Conservation (phyloP, 225 moss, liverwort and hornwort species). For the Sphagnum contortum region DNA sequence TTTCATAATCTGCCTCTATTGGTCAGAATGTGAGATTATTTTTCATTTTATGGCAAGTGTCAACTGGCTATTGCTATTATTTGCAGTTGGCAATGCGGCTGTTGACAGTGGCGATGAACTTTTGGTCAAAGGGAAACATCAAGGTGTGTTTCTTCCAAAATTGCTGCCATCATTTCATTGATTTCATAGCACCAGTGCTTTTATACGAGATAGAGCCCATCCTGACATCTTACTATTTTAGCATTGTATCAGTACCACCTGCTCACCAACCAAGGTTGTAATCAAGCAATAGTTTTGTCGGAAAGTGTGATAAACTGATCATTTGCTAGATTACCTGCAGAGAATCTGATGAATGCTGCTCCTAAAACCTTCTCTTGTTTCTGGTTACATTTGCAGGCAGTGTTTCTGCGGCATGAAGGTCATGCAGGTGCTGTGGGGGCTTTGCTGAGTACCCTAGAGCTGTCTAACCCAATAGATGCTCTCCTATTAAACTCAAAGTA, state of each 20-base stretch:
- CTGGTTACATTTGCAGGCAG: slow-evolving; percentile 34
- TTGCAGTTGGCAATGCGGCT: slow-evolving; percentile 77
- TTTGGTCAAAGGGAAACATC: slow-evolving; percentile 84
- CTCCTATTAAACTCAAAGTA: slow-evolving; percentile 27
- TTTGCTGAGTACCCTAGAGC: slow-evolving; percentile 53
- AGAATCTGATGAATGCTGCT: too few relatives aligned
- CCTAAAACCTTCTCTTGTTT: background rate
- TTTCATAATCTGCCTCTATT: too few relatives aligned
- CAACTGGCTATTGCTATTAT: too few relatives aligned
- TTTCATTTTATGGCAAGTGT: too few relatives aligned
- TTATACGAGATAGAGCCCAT: background rate
- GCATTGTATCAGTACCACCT: background rate
- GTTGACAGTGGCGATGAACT: slow-evolving; percentile 79
- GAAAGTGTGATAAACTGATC: too few relatives aligned
- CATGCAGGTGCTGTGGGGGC: slow-evolving; percentile 94
- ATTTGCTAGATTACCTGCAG: too few relatives aligned
- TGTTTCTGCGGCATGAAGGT: slow-evolving; percentile 79
- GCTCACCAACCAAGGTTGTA: background rate
- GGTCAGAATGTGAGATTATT: too few relatives aligned
- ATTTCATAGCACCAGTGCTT: background rate
- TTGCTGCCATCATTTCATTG: too few relatives aligned
- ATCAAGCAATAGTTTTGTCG: too few relatives aligned
- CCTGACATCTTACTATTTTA: too few relatives aligned
- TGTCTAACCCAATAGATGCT: slow-evolving; percentile 51
- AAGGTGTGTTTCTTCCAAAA: slow-evolving; percentile 33